Base-by-base conservation (phyloP, 176 grass and related monocot species). In the Zoysia pacifica region DNA sequence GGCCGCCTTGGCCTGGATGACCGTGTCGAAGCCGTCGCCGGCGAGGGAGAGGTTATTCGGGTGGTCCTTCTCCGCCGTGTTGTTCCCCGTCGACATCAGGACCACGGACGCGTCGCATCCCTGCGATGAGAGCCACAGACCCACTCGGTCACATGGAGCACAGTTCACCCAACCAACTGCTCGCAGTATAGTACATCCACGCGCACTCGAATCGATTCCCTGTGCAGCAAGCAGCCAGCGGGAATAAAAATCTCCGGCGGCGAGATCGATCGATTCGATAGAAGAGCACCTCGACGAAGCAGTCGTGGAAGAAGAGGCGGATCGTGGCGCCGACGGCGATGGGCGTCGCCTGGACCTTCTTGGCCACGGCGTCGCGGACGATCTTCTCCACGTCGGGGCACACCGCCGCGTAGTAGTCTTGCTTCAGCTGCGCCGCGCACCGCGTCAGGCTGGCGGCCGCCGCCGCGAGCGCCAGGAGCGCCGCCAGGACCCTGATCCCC, bases 21-120 rank as follows among this genome's bases (percentile, higher is more conserved):
- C 95, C 0, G 90, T 93, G 86, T 98, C 95, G 86, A 98, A 94
- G 39, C 92, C 95, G 69, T 98, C 95, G 79, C 95, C 95, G 66
- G 95, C 95, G 1, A 98, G 92, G 7, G 95, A 98, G 54, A 89
- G 79, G 85, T 98, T 94, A 52, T 2, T 88, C 1, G 49, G 45
- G 83, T 94, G 64, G 88, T 98, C 95, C 86, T 98, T 98, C 91
- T 98, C 92, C 56, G 95, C 92, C 59, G 91, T 93, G 95, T 84
- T 89, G 73, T 87, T 93, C 71, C 46, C 84, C 8, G 86, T 61
- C 75, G 95, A 98, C 47, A 80, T 83, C n/a, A 94, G 5, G 38
- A 94, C 93, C 36, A 93, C 92, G 5, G 95, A 98, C 64, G 95
- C 92, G 77, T 98, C 95, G 38, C 95, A 98, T 0, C 95, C 95